Base-by-base conservation (phyloP, 2,329 filamentous ascomycete genomes). In the Periconia macrospinosa region DNA sequence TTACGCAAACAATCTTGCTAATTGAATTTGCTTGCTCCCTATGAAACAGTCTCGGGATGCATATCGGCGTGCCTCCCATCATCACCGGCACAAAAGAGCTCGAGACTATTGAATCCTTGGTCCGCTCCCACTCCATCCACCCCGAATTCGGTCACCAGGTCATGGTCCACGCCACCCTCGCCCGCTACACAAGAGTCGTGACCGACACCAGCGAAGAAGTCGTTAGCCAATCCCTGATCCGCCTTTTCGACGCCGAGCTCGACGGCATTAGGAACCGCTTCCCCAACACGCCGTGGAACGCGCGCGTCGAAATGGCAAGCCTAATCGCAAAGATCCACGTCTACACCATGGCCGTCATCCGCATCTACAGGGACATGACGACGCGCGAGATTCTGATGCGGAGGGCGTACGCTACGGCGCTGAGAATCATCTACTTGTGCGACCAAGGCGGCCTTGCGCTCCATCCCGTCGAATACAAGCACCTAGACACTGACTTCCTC, bases 121-220 rank as follows among this genome's bases (percentile, higher is more conserved):
- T 62, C 23, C 61, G 58, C 30, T 52, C 53, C 18, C 53, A 58
- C 30, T 55, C 62, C 3, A 42, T 65, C 1, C 54, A 57, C 30
- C 47, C 47, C 14, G 63, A 66, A 37, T 65, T 64, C 47, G 54
- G 55, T 13, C 63, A 60, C 30, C 57, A 65, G 27, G 49, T 65
- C 27, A 62, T 62, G 60, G 58, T 65, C 6, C 58, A 63, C 14
- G 62, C 62, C 40, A 62, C 56, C 11, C 44, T 65, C n/a, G 58
- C 62, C 1, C 62, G 58, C 17, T 65, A 55, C 51, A 61, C 59
- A 15, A 65, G 52, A 18, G 45, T 61, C 9, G 55, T 66, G 6
- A 45, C 57, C n/a, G 55, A 65, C 17, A 61, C 58, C 27, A 51
- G 53, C 14, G 53, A 58, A 49, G 56, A 59, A 8, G 33, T 50